Conservation (phyloP, 148 eudicot genomes). For the Persicaria maculosa region DNA sequence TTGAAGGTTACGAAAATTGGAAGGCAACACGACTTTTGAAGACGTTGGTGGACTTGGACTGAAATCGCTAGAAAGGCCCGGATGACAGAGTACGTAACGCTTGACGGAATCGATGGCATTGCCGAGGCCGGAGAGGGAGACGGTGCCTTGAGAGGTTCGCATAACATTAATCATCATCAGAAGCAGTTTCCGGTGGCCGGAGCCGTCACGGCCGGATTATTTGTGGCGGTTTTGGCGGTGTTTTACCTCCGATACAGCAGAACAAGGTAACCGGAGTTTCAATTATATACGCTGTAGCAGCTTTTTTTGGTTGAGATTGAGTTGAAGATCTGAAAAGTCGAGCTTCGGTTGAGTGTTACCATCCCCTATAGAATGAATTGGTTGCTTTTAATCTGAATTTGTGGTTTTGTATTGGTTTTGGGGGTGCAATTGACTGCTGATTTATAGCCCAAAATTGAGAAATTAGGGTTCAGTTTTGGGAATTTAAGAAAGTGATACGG, state of each 20-base stretch:
- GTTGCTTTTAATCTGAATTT: not conserved
- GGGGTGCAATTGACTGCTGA: not conserved
- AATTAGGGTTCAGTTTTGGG: not conserved
- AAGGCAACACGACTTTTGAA: not conserved
- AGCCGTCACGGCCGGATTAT: not conserved
- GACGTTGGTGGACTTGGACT: not conserved
- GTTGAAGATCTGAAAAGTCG: constrained; percentile 2
- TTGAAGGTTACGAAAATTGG: no score
- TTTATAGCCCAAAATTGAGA: not conserved
- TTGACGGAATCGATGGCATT: not conserved
- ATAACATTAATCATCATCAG: not conserved
- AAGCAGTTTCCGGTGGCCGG: constrained; percentile 4
- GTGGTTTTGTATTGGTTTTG: not conserved
- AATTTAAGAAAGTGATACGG: not conserved
- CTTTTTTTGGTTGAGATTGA: not conserved
- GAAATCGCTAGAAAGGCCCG: not conserved
- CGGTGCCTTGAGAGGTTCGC: not conserved
- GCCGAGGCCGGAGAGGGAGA: constrained; percentile 13
- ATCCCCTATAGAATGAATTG: not conserved
- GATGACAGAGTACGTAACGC: not conserved
- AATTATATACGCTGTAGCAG: not conserved
- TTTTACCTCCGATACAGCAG: not conserved
- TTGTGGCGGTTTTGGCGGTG: constrained; percentile 9
- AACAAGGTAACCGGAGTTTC: not conserved
- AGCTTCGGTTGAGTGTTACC: not conserved